A percentile compares a stretch with the other conserved stretches of the same genome.
phyloP scores from a whole-genome alignment of 2,329 filamentous ascomycete species.

The Rhinocladiella mackenziei region DNA sequence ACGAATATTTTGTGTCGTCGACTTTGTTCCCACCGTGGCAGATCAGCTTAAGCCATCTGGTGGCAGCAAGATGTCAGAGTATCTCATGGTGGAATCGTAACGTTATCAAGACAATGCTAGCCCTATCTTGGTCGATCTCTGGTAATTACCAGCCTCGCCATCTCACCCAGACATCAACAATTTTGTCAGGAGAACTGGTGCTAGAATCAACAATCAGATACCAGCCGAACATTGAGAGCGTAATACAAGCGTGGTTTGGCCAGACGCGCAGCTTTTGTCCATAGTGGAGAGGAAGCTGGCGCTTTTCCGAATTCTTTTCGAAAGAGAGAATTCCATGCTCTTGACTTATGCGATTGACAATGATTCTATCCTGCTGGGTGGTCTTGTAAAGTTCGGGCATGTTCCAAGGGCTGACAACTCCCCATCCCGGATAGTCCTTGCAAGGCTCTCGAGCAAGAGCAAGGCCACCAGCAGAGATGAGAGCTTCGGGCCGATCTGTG shows the following conservation, averaged over 20 bases:
- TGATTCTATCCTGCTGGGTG: slow-evolving; percentile 54
- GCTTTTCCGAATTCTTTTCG: slow-evolving; percentile 38
- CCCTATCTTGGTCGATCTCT: background rate
- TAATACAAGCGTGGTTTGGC: slow-evolving; percentile 79
- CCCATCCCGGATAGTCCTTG: slow-evolving; percentile 67
- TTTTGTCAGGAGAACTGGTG: slow-evolving; percentile 48
- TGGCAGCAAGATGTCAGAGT: no score
- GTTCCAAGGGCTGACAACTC: slow-evolving; percentile 61
- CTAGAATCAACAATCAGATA: slow-evolving; percentile 70
- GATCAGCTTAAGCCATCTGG: no score
- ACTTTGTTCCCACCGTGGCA: no score
- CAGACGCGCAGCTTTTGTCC: slow-evolving; percentile 68
- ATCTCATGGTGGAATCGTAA: background rate
- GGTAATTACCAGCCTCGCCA: slow-evolving; percentile 62
- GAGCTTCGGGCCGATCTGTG: slow-evolving; percentile 54
- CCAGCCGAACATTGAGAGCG: slow-evolving; percentile 66
- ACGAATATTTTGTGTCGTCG: no score
- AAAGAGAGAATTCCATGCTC: slow-evolving; percentile 72
- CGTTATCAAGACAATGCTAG: background rate
- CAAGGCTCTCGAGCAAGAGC: slow-evolving; percentile 71
- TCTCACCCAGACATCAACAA: slow-evolving; percentile 72
- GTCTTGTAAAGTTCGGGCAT: slow-evolving; percentile 32
- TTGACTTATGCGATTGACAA: slow-evolving; percentile 68
- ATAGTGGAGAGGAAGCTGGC: slow-evolving; percentile 50
- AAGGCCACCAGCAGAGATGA: slow-evolving; percentile 65